Evolutionary conservation across 768 basidiomycete species (phyloP), one percentile per base, ranked within the genome.

Genomic region (Psilocybe sp.): DNA sequence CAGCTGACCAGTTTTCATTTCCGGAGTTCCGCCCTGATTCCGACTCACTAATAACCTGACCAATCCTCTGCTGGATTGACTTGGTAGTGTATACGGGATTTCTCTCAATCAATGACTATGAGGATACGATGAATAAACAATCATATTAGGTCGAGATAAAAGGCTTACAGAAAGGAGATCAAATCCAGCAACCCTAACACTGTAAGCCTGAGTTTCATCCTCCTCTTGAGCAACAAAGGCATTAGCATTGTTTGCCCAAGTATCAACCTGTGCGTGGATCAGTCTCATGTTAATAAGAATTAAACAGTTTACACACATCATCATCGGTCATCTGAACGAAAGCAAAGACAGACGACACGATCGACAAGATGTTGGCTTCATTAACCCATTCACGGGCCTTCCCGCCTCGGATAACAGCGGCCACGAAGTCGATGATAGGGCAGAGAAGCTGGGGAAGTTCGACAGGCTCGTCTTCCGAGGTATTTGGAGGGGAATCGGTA

Each of bases 191-290:
- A 91, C 80, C 33, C 97, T 79, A 32, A 92, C 78, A 47, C 89
- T 90, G 62, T 93, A 95, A 1, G 76, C 63, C 46, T 89, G 82
- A 1, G 85, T 85, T 53, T 96, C 93, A 52, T 98, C 96, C 47
- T 97, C 92, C 61, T 98, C 95, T 62, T 98, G 92, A 19, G 88
- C 87, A 28, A 98, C 85, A 60, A 98, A 98, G 3, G 87, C 82
- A 57, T 98, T 98, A 3, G 91, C 84, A 58, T 97, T 89, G 46
- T 77, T 81, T 2, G 83, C 80, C 96, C 96, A 98, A 13, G 82
- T 87, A 28, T 94, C 92, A 62, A 94, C 93, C 93, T 98, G 28
- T 23, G 35, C 43, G 36, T 23, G 20, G 50, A 47, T 50, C 31
- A 46, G 47, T 28, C 10, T 15, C 2, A 42, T 20, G 49, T 8